phyloP scores from a whole-genome alignment of 768 basidiomycete species.

The Candolleomyces efflorescens region DNA sequence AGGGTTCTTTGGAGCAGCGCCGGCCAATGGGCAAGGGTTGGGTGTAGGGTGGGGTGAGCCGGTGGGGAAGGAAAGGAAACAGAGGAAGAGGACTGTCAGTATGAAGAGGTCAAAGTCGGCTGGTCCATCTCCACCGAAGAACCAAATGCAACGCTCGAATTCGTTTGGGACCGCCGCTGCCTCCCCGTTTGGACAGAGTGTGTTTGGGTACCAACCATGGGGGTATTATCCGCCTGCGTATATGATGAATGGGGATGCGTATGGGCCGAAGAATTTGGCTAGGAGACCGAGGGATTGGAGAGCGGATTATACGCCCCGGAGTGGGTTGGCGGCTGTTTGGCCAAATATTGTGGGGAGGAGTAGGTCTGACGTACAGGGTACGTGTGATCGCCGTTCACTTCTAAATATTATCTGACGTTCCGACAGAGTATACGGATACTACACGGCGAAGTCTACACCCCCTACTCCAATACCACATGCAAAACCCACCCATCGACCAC shows the following conservation, averaged over 20 bases:
- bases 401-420: no score
- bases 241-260: slow-evolving; percentile 12
- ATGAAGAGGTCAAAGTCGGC: slow-evolving; percentile 18
- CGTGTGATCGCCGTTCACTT: no score
- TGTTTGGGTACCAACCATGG: not conserved
- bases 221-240: not conserved
- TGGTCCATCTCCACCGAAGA: not conserved
- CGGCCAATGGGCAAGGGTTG: slow-evolving; percentile 11
- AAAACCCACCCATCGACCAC: slow-evolving; percentile 35
- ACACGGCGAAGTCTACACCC: slow-evolving; percentile 5
- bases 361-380: not conserved
- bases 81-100: slow-evolving; percentile 13
- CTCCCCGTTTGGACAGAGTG: not conserved
- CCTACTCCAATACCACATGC: slow-evolving; percentile 22
- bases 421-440: no score
- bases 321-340: slow-evolving; percentile 13
- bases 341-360: not conserved
- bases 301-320: slow-evolving; percentile 31
- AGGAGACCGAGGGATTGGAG: slow-evolving; percentile 41
- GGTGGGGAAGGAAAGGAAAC: slow-evolving; percentile 2
- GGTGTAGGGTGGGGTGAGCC: slow-evolving; percentile 3
- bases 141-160: slow-evolving; percentile 14
- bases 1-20: slow-evolving; percentile 14
- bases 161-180: slow-evolving; percentile 13
- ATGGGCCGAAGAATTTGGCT: slow-evolving; percentile 29